Evolutionary conservation across 1,139 yeast species (phyloP), one percentile per base, ranked within the genome.

Genomic region (Suhomyces chickasaworum): DNA sequence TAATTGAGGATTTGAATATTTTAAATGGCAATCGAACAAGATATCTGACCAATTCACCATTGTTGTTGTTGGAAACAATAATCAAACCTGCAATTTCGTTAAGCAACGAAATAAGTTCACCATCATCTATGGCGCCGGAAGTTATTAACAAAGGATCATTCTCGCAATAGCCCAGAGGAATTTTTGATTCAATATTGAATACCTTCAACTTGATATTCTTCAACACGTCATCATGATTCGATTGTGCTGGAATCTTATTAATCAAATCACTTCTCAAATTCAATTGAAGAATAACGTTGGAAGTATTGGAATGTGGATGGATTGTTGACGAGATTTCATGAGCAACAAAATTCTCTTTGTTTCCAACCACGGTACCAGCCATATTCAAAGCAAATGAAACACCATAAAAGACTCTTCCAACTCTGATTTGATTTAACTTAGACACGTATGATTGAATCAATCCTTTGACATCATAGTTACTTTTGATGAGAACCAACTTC

Each of bases 321-420:
- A 42, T 20, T 8, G 31, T 9, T 7, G 39, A 35, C 3, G 47
- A 29, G 15, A 37, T 31, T 18, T 25, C 35, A 32, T 18, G 37
- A 18, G 27, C 31, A 5, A 42, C 29, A 16, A 23, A 12, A 17
- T 25, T 39, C 21, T 36, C 39, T 27, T 36, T 40, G 20, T 31
- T 44, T 7, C 45, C 42, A 13, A 84, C 69, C 18, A 89, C 79
- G 6, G 79, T 66, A 2, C 95, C 93, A 1, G 96, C 95, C 83
- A 89, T 79, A 55, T 89, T 95, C 51, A 90, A 70, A 0, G 98
- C 98, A 73, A 93, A 89, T 0, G 95, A 84, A 45, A 88, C 85
- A 37, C 97, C 98, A 60, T 79, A 83, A 48, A 87, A 85, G 36
- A 88, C 77, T 45, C 69, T 70, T 34, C 59, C 57, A 30, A 52